These are phyloP conservation scores for Aspergillus mulundensis DNA, from an alignment of 495 filamentous ascomycete genomes.

Conservation along the genomic window DNA sequence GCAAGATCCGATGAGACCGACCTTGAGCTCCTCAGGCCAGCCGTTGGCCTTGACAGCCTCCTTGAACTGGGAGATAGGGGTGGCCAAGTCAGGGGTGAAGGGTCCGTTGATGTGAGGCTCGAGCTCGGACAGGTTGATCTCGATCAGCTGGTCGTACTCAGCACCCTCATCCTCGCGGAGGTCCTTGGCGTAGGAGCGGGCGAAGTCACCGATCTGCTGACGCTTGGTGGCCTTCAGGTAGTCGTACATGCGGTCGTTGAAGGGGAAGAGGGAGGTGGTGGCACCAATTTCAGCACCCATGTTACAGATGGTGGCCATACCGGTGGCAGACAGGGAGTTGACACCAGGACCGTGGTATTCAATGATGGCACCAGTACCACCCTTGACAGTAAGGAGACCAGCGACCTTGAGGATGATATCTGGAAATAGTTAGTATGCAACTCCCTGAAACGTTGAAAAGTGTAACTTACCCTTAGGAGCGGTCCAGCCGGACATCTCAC, in stretches of 20 bases:
- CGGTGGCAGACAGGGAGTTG: constrained; percentile 82
- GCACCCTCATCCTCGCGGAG: constrained; percentile 89
- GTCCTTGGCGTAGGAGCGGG: constrained; percentile 60
- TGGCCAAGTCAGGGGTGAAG: constrained; percentile 92
- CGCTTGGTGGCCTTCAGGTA: constrained; percentile 89
- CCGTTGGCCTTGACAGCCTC: constrained; percentile 69
- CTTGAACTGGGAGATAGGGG: constrained; percentile 81
- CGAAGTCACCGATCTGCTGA: constrained; percentile 69
- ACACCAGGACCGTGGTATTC: constrained; percentile 92
- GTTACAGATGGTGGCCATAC: constrained; percentile 89
- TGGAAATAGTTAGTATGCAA: not conserved
- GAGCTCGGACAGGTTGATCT: constrained; percentile 83
- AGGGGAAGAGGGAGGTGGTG: constrained; percentile 92
- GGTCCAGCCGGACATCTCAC: constrained; percentile 83
- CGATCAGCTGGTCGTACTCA: constrained; percentile 84
- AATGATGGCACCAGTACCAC: constrained; percentile 90
- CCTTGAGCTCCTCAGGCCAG: constrained; percentile 88
- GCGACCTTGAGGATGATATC: constrained; percentile 86
- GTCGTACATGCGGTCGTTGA: constrained; percentile 62
- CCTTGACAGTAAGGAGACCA: constrained; percentile 86
- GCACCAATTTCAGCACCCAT: constrained; percentile 95
- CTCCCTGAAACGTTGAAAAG: constrained; percentile 38
- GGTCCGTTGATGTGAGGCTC: constrained; percentile 98
- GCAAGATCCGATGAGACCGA: constrained; percentile 93
- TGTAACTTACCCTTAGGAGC: constrained; percentile 61